Percentiles rank a stretch among this genome's conserved stretches.
phyloP scores from a whole-genome alignment of 2,329 filamentous ascomycete genomes.

The Colletotrichum melonis region DNA sequence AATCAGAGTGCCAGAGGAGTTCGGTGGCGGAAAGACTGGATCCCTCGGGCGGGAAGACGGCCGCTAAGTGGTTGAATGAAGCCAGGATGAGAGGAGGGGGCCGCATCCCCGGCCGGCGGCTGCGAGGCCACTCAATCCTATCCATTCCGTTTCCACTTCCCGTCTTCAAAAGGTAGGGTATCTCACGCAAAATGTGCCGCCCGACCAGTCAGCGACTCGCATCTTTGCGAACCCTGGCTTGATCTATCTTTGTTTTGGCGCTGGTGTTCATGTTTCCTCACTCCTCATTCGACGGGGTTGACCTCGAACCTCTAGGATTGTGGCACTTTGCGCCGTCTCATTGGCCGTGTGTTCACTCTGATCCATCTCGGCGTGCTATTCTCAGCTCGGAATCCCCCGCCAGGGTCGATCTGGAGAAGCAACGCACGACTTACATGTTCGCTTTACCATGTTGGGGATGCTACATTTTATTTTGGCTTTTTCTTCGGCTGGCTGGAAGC shows the following conservation, averaged over 20 bases:
- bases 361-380: slow-evolving; percentile 14
- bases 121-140: slow-evolving; percentile 28
- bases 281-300: background rate
- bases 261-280: background rate
- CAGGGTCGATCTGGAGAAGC: slow-evolving; percentile 20
- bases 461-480: no score
- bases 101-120: slow-evolving; percentile 31
- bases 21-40: background rate
- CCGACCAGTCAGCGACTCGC: background rate
- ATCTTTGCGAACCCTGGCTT: background rate
- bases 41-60: background rate
- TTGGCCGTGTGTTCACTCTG: slow-evolving; percentile 12
- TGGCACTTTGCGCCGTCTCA: background rate
- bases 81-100: background rate
- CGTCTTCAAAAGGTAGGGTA: background rate
- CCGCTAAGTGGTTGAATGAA: slow-evolving; percentile 13
- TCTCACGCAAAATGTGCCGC: background rate
- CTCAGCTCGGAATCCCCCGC: slow-evolving; percentile 7
- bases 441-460: no score
- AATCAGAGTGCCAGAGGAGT: background rate
- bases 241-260: slow-evolving; percentile 28
- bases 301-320: background rate
- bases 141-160: slow-evolving; percentile 13
- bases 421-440: no score
- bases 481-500: background rate